Conservation (phyloP, 495 filamentous ascomycete genomes). For the Thozetella sp. region DNA sequence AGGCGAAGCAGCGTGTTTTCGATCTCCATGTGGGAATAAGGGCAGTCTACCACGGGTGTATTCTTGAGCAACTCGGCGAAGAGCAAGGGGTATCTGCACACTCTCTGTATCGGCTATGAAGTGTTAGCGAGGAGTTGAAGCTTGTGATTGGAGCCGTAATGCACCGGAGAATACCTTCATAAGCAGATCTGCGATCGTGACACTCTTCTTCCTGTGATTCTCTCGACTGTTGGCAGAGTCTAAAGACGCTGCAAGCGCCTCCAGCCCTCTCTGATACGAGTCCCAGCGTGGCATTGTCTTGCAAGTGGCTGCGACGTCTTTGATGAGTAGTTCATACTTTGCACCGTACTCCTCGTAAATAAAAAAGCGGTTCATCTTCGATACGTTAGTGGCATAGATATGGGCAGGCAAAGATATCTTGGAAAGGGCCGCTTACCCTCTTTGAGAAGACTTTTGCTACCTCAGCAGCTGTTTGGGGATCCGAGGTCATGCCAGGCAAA, state of each 20-base stretch:
- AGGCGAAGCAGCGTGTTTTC: conserved; percentile 72
- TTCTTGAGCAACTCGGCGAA: conserved; percentile 80
- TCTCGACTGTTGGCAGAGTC: conserved; percentile 67
- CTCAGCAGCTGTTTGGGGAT: conserved; percentile 69
- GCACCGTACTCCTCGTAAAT: conserved; percentile 86
- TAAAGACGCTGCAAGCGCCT: conserved; percentile 78
- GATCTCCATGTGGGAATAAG: conserved; percentile 76
- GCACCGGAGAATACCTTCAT: no score
- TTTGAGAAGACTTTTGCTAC: conserved; percentile 79
- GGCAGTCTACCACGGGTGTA: conserved; percentile 83
- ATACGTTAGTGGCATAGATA: conserved; percentile 5
- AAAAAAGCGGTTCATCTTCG: conserved; percentile 77
- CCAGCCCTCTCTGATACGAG: conserved; percentile 82
- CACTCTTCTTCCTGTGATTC: conserved; percentile 67
- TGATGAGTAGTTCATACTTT: conserved; percentile 81
- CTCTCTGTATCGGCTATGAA: conserved; percentile 82
- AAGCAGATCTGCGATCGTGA: conserved; percentile 82
- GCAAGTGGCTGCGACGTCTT: conserved; percentile 71
- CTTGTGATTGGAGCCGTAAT: no score
- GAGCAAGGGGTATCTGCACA: conserved; percentile 90
- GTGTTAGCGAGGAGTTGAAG: conserved; percentile 21
- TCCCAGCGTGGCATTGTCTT: conserved; percentile 75
- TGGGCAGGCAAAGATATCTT: neutral
- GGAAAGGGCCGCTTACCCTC: conserved; percentile 53
- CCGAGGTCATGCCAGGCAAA: conserved; percentile 58